Conservation (phyloP, 495 filamentous ascomycete species). For the Tricharina praecox region DNA sequence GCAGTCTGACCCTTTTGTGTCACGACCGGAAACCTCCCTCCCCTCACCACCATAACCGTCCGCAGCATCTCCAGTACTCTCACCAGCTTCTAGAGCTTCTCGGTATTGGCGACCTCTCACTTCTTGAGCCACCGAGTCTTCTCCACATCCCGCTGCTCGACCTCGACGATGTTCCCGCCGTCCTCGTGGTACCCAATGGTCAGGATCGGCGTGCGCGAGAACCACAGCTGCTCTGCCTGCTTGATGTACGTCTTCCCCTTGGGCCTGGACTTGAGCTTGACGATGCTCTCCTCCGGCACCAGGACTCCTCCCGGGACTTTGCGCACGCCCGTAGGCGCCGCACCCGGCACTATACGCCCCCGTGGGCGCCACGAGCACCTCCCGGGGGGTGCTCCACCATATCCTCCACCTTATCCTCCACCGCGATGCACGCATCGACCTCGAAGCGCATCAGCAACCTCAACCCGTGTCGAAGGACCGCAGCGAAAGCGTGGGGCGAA, state of each 20-base stretch:
- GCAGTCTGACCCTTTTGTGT: neutral
- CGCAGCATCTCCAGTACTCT: slow-evolving; percentile 4
- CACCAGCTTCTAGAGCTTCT: slow-evolving; percentile 1
- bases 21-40: slow-evolving; percentile 1
- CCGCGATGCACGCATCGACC: slow-evolving; percentile 5
- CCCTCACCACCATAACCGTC: neutral
- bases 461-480: no score
- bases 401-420: neutral
- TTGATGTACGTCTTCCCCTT: slow-evolving; percentile 3
- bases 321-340: no score
- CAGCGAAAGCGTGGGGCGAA: no score
- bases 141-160: neutral
- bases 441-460: slow-evolving; percentile 3
- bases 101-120: neutral
- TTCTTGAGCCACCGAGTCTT: neutral
- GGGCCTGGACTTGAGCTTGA: neutral
- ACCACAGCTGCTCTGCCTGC: slow-evolving; percentile 7
- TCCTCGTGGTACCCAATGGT: neutral
- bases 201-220: slow-evolving; percentile 8
- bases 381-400: neutral
- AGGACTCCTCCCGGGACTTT: neutral
- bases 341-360: no score
- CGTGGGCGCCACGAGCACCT: no score
- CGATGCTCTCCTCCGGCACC: neutral
- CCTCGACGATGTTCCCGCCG: neutral